phyloP scores from a whole-genome alignment of 2,329 filamentous ascomycete genomes.

The Penicillium brasilianum region DNA sequence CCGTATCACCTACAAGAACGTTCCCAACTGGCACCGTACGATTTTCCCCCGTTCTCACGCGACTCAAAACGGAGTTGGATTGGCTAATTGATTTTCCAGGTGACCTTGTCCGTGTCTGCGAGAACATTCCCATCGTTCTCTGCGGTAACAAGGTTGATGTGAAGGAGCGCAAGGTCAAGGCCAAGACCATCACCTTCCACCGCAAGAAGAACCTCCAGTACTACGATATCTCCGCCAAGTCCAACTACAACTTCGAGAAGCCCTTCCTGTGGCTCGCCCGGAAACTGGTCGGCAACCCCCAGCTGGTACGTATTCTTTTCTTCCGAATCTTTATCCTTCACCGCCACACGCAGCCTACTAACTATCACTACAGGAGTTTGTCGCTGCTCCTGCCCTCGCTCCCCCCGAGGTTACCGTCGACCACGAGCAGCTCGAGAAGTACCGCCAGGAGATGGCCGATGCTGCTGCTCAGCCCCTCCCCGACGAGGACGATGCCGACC shows the following conservation, averaged over 20 bases:
- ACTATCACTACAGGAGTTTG: conserved; percentile 74
- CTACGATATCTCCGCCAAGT: conserved; percentile 99
- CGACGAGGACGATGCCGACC: conserved; percentile 82
- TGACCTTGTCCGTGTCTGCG: conserved; percentile 97
- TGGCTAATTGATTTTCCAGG: conserved; percentile 57
- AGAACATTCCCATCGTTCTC: conserved; percentile 98
- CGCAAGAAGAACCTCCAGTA: conserved; percentile 99
- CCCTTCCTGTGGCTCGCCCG: conserved; percentile 99
- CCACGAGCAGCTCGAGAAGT: conserved; percentile 77
- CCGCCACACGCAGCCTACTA: conserved; percentile 23
- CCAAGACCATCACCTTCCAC: conserved; percentile 99
- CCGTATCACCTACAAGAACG: conserved; percentile 99
- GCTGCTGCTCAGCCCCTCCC: conserved; percentile 86
- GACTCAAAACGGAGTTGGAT: neutral
- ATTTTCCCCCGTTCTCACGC: conserved; percentile 33
- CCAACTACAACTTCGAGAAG: conserved; percentile 99
- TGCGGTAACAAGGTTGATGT: conserved; percentile 99
- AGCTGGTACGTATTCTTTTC: conserved; percentile 65
- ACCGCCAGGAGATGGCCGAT: conserved; percentile 84
- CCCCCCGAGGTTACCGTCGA: conserved; percentile 92
- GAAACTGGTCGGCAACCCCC: conserved; percentile 95
- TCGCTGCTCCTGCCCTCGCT: conserved; percentile 91
- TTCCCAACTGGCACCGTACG: conserved; percentile 99
- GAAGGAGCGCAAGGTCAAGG: conserved; percentile 99
- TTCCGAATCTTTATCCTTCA: conserved; percentile 26